Evolutionary conservation across 495 filamentous ascomycete genomes (phyloP).

Genomic region (Penicillium atrosanguineum): DNA sequence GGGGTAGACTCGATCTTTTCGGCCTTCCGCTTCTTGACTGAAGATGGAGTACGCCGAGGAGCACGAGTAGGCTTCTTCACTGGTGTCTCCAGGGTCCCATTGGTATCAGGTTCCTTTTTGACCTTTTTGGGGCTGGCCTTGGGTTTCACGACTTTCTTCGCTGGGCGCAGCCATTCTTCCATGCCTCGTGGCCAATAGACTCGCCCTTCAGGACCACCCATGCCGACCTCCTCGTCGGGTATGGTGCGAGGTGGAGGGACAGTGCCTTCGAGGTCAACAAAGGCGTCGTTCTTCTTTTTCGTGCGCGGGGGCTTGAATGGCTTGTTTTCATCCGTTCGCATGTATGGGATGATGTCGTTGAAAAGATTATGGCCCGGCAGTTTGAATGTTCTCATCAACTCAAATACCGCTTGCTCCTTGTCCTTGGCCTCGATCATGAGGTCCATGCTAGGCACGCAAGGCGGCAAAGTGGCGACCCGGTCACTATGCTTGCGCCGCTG

Average conservation of each 20-base stretch:
- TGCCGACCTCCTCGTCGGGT: constrained; percentile 69
- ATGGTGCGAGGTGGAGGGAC: constrained; percentile 46
- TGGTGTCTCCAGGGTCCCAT: constrained; percentile 16
- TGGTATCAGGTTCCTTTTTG: constrained; percentile 16
- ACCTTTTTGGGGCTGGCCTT: constrained; percentile 37
- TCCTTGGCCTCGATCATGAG: constrained; percentile 99
- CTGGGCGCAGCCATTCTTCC: constrained; percentile 86
- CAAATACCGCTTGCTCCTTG: constrained; percentile 96
- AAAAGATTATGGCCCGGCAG: constrained; percentile 73
- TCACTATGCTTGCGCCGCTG: constrained; percentile 83
- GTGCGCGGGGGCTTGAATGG: constrained; percentile 50
- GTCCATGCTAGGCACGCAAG: constrained; percentile 79
- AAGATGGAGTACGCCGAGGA: constrained; percentile 17
- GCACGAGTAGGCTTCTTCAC: constrained; percentile 20
- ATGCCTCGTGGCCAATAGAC: constrained; percentile 91
- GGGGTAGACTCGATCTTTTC: constrained; percentile 25
- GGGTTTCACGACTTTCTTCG: constrained; percentile 66
- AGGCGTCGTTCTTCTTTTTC: constrained; percentile 46
- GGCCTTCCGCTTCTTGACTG: constrained; percentile 39
- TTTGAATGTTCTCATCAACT: constrained; percentile 84
- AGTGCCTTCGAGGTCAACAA: constrained; percentile 49
- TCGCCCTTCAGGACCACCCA: constrained; percentile 82
- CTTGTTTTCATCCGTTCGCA: constrained; percentile 75
- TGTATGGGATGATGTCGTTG: constrained; percentile 76
- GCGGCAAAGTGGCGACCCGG: constrained; percentile 73